These are phyloP conservation scores for Suhomyces maxii DNA, from an alignment of 1,139 yeast genomes.

Conservation along the genomic window DNA sequence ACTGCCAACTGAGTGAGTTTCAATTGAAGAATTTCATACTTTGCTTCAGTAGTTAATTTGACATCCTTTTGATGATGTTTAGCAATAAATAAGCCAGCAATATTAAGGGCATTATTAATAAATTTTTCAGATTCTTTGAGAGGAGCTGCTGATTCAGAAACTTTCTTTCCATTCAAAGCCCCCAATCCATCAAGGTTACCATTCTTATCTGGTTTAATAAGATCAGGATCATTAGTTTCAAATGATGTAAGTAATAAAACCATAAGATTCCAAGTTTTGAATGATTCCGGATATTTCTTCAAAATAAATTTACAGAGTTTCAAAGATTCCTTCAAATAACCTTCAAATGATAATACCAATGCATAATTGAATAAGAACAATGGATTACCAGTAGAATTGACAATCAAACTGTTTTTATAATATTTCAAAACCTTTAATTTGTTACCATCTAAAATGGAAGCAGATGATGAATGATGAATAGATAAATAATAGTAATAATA, in stretches of 20 bases:
- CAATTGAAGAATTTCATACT: constrained; percentile 63
- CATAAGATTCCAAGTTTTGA: constrained; percentile 48
- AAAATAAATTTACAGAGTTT: constrained; percentile 45
- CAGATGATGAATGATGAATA: constrained; percentile 28
- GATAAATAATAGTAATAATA: constrained; percentile 33
- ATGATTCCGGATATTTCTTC: constrained; percentile 45
- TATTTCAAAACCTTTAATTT: constrained; percentile 21
- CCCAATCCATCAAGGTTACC: constrained; percentile 1
- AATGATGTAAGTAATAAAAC: constrained; percentile 33
- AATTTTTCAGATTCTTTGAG: constrained; percentile 37
- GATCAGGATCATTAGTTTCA: constrained; percentile 28
- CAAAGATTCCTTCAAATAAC: constrained; percentile 29
- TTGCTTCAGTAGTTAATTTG: constrained; percentile 37
- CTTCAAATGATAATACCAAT: constrained; percentile 32
- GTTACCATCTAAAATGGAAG: constrained; percentile 19
- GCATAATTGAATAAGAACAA: constrained; percentile 39
- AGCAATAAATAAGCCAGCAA: constrained; percentile 40
- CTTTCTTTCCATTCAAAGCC: neutral
- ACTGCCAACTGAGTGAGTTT: constrained; percentile 76
- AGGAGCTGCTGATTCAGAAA: neutral
- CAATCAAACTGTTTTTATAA: constrained; percentile 40
- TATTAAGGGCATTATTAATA: constrained; percentile 43
- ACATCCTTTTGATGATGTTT: constrained; percentile 31
- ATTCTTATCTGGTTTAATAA: constrained; percentile 8
- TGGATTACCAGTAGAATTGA: constrained; percentile 41